phyloP scores from a whole-genome alignment of 2,329 filamentous ascomycete species.

The Lachnum nothofagi region DNA sequence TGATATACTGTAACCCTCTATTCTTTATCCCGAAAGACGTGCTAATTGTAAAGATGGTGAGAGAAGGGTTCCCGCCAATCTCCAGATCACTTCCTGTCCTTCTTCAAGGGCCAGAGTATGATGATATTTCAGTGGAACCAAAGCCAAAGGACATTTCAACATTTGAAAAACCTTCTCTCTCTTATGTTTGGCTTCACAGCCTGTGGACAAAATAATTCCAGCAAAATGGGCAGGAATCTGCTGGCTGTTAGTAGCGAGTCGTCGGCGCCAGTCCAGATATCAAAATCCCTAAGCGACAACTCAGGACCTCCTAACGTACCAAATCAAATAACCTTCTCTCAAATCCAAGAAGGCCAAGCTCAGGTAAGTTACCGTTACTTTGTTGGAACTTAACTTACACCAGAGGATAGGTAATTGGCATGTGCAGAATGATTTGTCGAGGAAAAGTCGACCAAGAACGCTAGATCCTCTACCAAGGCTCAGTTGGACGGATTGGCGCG shows the following conservation, averaged over 20 bases:
- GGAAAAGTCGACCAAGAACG: constrained; percentile 1
- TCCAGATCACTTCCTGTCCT: constrained; percentile 1
- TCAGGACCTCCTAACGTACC: neutral
- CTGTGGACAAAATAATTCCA: constrained; percentile 1
- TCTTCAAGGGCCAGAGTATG: neutral
- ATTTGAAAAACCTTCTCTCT: neutral
- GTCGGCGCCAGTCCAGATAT: neutral
- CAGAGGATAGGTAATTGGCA: constrained; percentile 1
- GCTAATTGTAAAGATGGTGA: neutral
- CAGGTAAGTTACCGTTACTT: neutral
- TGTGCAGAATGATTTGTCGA: constrained; percentile 1
- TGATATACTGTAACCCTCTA: too few relatives aligned
- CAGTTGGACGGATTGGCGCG: neutral
- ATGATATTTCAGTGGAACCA: neutral
- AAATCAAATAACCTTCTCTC: constrained; percentile 1
- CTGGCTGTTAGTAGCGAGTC: constrained; percentile 1
- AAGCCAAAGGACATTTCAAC: neutral
- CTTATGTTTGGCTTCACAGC: neutral
- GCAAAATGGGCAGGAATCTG: constrained; percentile 2
- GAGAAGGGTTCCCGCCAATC: constrained; percentile 1
- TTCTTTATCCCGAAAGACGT: too few relatives aligned
- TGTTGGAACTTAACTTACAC: constrained; percentile 1
- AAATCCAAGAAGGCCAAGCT: constrained; percentile 1
- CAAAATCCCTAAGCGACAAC: neutral
- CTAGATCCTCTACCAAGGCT: constrained; percentile 1